Percentiles rank a stretch among this genome's conserved stretches.
Evolutionary conservation across 1,284 basidiomycete genomes (phyloP).

Genomic region (Irpex sp.): DNA sequence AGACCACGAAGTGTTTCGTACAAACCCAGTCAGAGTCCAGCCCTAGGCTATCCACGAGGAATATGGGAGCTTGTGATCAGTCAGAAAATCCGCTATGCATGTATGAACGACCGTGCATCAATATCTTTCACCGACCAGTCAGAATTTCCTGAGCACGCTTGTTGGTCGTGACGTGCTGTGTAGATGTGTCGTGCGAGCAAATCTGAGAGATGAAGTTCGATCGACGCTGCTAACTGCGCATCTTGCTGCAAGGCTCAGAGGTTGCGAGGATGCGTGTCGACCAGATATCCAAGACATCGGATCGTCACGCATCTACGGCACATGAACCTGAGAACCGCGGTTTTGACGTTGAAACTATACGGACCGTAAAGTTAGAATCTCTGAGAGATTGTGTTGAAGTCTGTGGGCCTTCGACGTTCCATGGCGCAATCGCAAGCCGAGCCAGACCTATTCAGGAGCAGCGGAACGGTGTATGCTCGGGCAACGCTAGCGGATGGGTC

Average conservation of each 20-base stretch:
- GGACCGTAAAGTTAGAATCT: background rate
- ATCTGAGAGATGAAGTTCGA: background rate
- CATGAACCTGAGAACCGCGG: background rate
- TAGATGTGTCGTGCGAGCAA: constrained; percentile 6
- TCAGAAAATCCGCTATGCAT: background rate
- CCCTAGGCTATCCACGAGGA: background rate
- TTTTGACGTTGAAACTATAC: background rate
- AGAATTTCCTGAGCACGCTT: background rate
- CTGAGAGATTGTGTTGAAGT: background rate
- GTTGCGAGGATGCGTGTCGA: background rate
- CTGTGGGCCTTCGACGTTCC: background rate
- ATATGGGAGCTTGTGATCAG: background rate
- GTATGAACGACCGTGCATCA: constrained; percentile 13
- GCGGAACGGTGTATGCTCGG: background rate
- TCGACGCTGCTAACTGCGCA: background rate
- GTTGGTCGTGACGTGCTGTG: background rate
- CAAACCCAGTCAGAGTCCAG: background rate
- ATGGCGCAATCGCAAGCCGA: background rate
- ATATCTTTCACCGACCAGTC: background rate
- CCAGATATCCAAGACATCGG: background rate
- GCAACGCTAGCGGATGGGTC: background rate
- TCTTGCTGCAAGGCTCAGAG: background rate
- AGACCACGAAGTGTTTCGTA: background rate
- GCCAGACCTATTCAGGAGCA: background rate
- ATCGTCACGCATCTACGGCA: background rate